Evolutionary conservation across 768 basidiomycete species (phyloP).

Genomic region (Grammothele lineata): DNA sequence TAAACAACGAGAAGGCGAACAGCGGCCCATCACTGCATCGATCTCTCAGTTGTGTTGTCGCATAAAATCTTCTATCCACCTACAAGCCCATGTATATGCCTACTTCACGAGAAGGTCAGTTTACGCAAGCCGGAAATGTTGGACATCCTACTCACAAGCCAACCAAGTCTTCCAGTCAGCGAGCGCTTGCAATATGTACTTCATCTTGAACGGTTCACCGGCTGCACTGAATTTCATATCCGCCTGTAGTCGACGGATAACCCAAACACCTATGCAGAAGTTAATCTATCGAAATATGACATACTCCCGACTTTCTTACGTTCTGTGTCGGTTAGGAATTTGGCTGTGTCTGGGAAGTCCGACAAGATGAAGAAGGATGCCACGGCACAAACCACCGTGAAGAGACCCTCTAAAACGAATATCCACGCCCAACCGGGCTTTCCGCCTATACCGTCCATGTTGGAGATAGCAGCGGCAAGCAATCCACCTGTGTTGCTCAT

Average conservation of each 20-base stretch:
- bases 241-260: constrained; percentile 59
- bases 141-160: too few species aligned
- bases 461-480: constrained; percentile 60
- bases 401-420: constrained; percentile 70
- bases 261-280: constrained; percentile 45
- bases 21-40: constrained; percentile 41
- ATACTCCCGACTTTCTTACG: constrained; percentile 29
- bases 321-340: constrained; percentile 63
- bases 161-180: constrained; percentile 73
- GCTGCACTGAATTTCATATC: constrained; percentile 66
- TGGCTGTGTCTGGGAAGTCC: constrained; percentile 75
- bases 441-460: constrained; percentile 67
- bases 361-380: constrained; percentile 70
- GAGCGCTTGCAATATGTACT: constrained; percentile 57
- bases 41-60: too few species aligned
- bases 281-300: not conserved
- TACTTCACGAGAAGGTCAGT: constrained; percentile 39
- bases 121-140: too few species aligned
- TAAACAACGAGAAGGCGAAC: constrained; percentile 52
- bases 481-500: constrained; percentile 56
- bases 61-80: constrained; percentile 12
- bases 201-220: constrained; percentile 48
- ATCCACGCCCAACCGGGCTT: constrained; percentile 67
- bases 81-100: constrained; percentile 70
- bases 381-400: constrained; percentile 55